phyloP scores from a whole-genome alignment of 208 protist species.

The Novymonas esmeraldas region DNA sequence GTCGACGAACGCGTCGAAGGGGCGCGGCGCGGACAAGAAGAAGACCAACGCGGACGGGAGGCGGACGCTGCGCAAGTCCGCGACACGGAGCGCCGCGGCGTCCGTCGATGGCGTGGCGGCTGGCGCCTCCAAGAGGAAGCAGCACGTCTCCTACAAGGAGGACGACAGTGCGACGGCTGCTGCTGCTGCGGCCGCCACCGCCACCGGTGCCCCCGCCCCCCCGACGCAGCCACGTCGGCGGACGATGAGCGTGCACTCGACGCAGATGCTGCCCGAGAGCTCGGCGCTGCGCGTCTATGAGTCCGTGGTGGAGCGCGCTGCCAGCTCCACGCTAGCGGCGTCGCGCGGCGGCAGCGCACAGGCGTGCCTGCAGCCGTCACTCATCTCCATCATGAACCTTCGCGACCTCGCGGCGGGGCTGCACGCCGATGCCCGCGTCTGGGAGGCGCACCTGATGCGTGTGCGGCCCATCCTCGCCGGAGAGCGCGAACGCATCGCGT shows the following conservation, averaged over 20 bases:
- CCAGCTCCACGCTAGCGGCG: not conserved
- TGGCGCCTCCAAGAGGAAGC: slow-evolving; percentile 4
- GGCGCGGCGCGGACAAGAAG: not conserved
- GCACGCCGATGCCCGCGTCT: slow-evolving; percentile 14
- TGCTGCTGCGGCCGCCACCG: not conserved
- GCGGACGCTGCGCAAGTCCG: not conserved
- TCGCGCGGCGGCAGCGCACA: slow-evolving; percentile 5
- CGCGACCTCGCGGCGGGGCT: slow-evolving; percentile 22
- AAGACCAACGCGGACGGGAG: not conserved
- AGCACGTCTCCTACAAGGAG: not conserved
- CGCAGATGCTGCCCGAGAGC: slow-evolving; percentile 2
- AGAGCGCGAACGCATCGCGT: slow-evolving; percentile 41
- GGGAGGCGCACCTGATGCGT: slow-evolving; percentile 21
- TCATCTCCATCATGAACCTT: slow-evolving; percentile 30
- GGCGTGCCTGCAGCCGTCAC: slow-evolving; percentile 8
- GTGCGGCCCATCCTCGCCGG: slow-evolving; percentile 28
- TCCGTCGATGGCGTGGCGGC: not conserved
- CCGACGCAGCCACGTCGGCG: not conserved
- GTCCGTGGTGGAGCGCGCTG: slow-evolving; percentile 10
- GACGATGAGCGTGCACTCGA: slow-evolving; percentile 1
- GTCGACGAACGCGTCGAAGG: no score
- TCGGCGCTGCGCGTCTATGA: slow-evolving; percentile 25
- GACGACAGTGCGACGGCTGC: not conserved
- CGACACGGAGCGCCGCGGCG: not conserved
- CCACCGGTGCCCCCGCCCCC: not conserved